Conservation (phyloP, 2,329 filamentous ascomycete genomes). For the Tolypocladium pustulatum region DNA sequence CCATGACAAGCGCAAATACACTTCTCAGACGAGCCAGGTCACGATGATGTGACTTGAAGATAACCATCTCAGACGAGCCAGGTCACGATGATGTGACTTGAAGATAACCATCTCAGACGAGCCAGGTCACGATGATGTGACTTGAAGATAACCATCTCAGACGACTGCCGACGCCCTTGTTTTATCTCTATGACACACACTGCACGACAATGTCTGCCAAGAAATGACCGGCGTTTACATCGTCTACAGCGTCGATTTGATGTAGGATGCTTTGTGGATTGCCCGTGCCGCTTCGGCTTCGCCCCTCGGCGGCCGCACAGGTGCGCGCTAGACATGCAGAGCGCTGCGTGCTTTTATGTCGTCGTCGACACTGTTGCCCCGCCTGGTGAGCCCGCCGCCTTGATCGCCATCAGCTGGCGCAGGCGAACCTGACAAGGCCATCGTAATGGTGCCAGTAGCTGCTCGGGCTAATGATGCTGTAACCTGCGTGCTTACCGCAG, state of each 20-base stretch:
- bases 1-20: background rate
- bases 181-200: background rate
- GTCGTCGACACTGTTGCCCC: background rate
- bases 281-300: background rate
- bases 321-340: background rate
- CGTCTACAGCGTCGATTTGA: background rate
- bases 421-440: background rate
- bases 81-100: background rate
- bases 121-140: background rate
- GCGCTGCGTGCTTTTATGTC: background rate
- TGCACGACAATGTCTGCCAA: background rate
- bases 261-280: background rate
- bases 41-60: background rate
- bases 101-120: too few relatives aligned
- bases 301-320: background rate
- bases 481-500: background rate
- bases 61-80: background rate
- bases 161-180: background rate
- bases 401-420: background rate
- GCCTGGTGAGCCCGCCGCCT: background rate
- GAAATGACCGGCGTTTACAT: background rate
- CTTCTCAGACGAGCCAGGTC: background rate
- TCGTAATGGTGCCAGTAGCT: background rate
- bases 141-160: background rate
- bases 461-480: background rate